Base-by-base conservation (phyloP, 1,284 basidiomycete species). In the Cryptococcus sp. region DNA sequence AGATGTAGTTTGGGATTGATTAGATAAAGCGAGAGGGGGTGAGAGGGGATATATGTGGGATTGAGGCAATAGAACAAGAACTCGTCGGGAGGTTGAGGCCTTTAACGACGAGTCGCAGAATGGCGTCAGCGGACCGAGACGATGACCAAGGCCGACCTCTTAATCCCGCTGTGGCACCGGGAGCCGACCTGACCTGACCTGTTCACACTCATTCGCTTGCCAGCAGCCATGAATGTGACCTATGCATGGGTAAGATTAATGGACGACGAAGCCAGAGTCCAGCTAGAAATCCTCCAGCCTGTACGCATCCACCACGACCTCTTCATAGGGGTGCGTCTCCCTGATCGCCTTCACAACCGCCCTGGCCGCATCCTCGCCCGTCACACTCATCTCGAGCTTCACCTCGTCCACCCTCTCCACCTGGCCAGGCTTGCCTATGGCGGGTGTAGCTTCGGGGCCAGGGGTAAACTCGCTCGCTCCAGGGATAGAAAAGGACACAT, bases 1-100 rank as follows among this genome's bases (percentile, higher is more conserved):
- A 38, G 53, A n/a, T n/a, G 45, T 43, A 51, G 39, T 49, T 43
- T 50, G n/a, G n/a, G n/a, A n/a, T n/a, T n/a, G 28, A 48, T 37
- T 18, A 34, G 41, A 25, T 18, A 21, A 9, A 24, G 45, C n/a
- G 14, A n/a, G 28, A 18, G 11, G 46, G 18, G 33, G 43, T 40
- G 36, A 45, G 28, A 31, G 28, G 14, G 28, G 7, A 14, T 31
- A 7, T 31, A 31, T n/a, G 12, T 24, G 19, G 22, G 26, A 43
- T 33, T 43, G 48, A 51, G 47, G 50, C 49, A 51, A 51, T 50
- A 48, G 32, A 26, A 26, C 12, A 10, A 35, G 21, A 18, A 23
- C 22, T 18, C 10, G 23, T 16, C 19, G 19, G 37, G 31, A 19
- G 45, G 21, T 10, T 51, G 53, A 52, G 53, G 46, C 50, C 50